Base-by-base conservation (phyloP, 2,329 filamentous ascomycete species). In the Exophiala dermatitidis region DNA sequence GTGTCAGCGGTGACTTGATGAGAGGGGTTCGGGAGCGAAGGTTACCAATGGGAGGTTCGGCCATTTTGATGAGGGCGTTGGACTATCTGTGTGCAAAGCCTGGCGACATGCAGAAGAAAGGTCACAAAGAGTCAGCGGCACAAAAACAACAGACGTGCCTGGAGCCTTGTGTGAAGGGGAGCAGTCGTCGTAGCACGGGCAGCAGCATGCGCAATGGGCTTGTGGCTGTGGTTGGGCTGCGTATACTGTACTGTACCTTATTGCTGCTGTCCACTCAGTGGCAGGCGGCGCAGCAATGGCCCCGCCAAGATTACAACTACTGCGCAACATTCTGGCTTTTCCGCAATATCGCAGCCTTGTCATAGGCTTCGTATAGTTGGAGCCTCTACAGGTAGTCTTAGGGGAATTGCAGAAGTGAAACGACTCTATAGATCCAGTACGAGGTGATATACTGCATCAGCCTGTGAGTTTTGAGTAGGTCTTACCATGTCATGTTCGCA, bases 41-140 rank as follows among this genome's bases (percentile, higher is more conserved):
- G 38, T 62, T 69, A 76, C 74, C 74, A 69, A 76, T 76, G 64
- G 74, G 74, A 66, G 72, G 69, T 54, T 76, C 72, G 63, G 74
- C 71, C 72, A 75, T 75, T 60, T 56, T 69, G 34, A n/a, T 5
- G 32, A 36, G 10, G n/a, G n/a, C 36, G 36, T 48, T 40, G 3
- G 10, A 19, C 12, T 10, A 32, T 45, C 4, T 32, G 44, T 29
- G 4, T 4, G 10, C 40, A 33, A 26, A 26, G 5, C 5, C 19
- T 3, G 29, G 2, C 8, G 43, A 36, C 48, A 51, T 36, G 31
- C 40, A 26, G 19, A 3, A 36, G 41, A 31, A 19, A 33, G 26
- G 10, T n/a, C 7, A 8, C 3, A 12, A 10, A 12, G n/a, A 33
- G 33, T 2, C 5, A 48, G 34, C 6, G 12, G 38, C 42, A 34